phyloP scores from a whole-genome alignment of 2,329 filamentous ascomycete species.

The Capronia americana region DNA sequence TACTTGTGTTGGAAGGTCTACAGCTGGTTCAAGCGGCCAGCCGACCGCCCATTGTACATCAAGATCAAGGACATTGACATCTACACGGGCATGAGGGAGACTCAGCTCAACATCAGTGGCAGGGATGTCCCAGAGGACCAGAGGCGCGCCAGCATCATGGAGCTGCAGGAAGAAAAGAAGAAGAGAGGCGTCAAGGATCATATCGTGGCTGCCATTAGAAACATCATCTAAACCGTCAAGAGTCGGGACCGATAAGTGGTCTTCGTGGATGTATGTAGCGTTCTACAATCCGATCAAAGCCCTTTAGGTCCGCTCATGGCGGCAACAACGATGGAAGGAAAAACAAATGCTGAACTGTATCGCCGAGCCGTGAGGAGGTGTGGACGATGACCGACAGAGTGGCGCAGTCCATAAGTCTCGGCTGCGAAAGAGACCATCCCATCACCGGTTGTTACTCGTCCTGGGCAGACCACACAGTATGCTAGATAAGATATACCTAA shows the following conservation, averaged over 20 bases:
- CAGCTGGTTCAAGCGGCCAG: conserved; percentile 40
- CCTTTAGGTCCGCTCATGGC: neutral
- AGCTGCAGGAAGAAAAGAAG: conserved; percentile 43
- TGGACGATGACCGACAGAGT: neutral
- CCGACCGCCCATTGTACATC: conserved; percentile 44
- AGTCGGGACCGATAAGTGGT: conserved; percentile 18
- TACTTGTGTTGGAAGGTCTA: conserved; percentile 38
- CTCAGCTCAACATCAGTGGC: conserved; percentile 40
- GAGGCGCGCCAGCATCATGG: conserved; percentile 43
- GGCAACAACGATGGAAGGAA: neutral
- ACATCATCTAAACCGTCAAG: conserved; percentile 33
- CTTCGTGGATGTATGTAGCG: no score
- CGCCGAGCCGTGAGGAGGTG: neutral
- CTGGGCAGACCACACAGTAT: no score
- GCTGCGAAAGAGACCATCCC: conserved; percentile 40
- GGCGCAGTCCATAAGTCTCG: neutral
- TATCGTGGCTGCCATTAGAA: conserved; percentile 30
- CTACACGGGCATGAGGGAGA: conserved; percentile 47
- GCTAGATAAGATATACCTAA: no score
- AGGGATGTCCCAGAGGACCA: conserved; percentile 40
- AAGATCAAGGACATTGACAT: conserved; percentile 46
- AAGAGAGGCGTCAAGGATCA: conserved; percentile 39
- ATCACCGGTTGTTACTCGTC: no score
- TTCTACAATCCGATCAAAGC: neutral
- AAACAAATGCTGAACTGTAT: neutral